Evolutionary conservation across 371 early-diverging fungal species (phyloP).

Genomic region (Vairimorpha apis): DNA sequence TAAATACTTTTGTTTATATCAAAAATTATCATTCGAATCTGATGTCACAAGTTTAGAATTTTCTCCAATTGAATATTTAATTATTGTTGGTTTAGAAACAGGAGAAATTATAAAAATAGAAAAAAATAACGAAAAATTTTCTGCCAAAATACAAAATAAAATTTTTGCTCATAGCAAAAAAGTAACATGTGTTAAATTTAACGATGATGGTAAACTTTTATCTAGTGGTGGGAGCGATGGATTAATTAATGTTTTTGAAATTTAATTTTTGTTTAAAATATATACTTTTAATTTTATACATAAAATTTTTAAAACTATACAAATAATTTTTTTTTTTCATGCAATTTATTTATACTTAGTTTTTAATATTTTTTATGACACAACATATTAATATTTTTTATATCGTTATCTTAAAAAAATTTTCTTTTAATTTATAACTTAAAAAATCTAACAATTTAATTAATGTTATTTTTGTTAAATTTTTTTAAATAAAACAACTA

Average conservation of each 20-base stretch:
- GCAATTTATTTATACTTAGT: no score
- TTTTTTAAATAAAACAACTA: no score
- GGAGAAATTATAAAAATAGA: slow-evolving; percentile 27
- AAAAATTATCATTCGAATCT: slow-evolving; percentile 17
- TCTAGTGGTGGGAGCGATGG: slow-evolving; percentile 47
- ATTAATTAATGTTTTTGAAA: slow-evolving; percentile 28
- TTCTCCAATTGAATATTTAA: neutral
- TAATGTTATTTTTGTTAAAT: no score
- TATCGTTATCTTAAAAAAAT: no score
- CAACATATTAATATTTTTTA: no score
- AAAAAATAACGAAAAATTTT: neutral
- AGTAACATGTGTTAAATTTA: slow-evolving; percentile 33
- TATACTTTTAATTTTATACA: no score
- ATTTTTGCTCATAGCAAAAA: slow-evolving; percentile 18
- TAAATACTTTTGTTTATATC: neutral
- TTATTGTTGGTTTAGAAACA: slow-evolving; percentile 38
- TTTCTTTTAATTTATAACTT: no score
- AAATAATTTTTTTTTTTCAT: no score
- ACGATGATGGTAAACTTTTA: slow-evolving; percentile 14
- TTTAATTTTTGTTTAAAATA: no score
- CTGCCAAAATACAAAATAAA: neutral
- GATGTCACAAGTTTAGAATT: slow-evolving; percentile 51
- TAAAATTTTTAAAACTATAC: no score
- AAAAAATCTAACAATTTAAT: no score
- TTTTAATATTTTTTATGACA: no score